Base-by-base conservation (phyloP, 352 stramenopile genomes). In the Peronosclerospora sorghi region DNA sequence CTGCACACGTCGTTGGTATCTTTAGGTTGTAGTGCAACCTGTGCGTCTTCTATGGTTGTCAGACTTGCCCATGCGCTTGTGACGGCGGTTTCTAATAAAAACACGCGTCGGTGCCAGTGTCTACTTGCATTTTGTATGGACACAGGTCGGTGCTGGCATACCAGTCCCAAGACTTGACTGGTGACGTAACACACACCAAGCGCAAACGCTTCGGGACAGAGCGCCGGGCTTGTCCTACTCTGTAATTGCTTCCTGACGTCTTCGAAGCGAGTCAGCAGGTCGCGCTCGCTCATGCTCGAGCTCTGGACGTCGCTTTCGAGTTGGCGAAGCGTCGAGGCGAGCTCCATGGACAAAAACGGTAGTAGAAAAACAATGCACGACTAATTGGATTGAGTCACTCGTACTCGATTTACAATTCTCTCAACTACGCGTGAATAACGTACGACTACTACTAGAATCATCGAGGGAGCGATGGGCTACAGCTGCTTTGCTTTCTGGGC, bases 401-500 rank as follows among this genome's bases (percentile, higher is more conserved):
- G n/a, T n/a, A n/a, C n/a, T n/a, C n/a, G n/a, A n/a, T n/a, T n/a
- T n/a, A n/a, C n/a, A n/a, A n/a, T n/a, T n/a, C n/a, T n/a, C n/a
- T n/a, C n/a, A n/a, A n/a, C n/a, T n/a, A n/a, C n/a, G n/a, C n/a
- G n/a, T n/a, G n/a, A n/a, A n/a, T n/a, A n/a, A n/a, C n/a, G n/a
- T n/a, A n/a, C n/a, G n/a, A n/a, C n/a, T n/a, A n/a, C n/a, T n/a
- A n/a, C n/a, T n/a, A n/a, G n/a, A n/a, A n/a, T n/a, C n/a, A n/a
- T n/a, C n/a, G n/a, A n/a, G n/a, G n/a, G n/a, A n/a, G n/a, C n/a
- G n/a, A n/a, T n/a, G n/a, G n/a, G n/a, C n/a, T 56, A 71, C 19
- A 72, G 50, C 26, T 65, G 45, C 32, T 72, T 72, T 28, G 42
- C 23, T 32, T 73, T 73, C 38, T 59, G 56, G 0, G 45, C 35